Conservation (phyloP, 257 asterid genomes). For the Ajuga chamaepitys region DNA sequence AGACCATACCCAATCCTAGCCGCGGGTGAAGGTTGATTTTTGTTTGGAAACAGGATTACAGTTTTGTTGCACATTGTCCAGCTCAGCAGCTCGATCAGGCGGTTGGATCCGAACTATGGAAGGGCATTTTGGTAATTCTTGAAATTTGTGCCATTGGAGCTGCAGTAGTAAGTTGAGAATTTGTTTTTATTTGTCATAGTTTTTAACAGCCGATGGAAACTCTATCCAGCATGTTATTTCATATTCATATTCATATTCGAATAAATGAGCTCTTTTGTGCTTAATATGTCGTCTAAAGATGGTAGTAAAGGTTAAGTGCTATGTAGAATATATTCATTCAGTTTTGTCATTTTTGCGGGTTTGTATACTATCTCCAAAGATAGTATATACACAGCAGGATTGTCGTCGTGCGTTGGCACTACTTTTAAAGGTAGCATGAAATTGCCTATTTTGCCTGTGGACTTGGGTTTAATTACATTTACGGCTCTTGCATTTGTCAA, state of each 20-base stretch:
- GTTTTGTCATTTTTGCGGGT: too few relatives aligned
- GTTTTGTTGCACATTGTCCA: not conserved
- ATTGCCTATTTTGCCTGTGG: too few relatives aligned
- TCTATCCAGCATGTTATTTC: not conserved
- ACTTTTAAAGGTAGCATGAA: too few relatives aligned
- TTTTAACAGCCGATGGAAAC: not conserved
- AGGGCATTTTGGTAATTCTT: not conserved
- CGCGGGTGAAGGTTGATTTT: constrained; percentile 24
- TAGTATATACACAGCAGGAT: too few relatives aligned
- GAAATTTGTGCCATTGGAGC: constrained; percentile 3
- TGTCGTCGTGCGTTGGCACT: too few relatives aligned
- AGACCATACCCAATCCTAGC: constrained; percentile 47
- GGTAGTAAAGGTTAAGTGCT: too few relatives aligned
- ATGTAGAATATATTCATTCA: too few relatives aligned
- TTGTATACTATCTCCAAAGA: too few relatives aligned
- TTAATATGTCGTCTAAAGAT: too few relatives aligned
- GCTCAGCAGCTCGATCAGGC: not conserved
- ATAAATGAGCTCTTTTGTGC: too few relatives aligned
- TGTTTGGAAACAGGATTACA: not conserved
- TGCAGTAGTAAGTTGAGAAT: not conserved
- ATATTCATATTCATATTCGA: not conserved
- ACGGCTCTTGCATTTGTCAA: too few relatives aligned
- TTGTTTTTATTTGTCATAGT: not conserved
- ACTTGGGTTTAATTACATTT: too few relatives aligned
- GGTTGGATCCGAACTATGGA: not conserved